Percentiles rank a stretch among this genome's conserved stretches.
phyloP scores from a whole-genome alignment of 2,329 filamentous ascomycete genomes.

The Aotearoamyces nothofagi region DNA sequence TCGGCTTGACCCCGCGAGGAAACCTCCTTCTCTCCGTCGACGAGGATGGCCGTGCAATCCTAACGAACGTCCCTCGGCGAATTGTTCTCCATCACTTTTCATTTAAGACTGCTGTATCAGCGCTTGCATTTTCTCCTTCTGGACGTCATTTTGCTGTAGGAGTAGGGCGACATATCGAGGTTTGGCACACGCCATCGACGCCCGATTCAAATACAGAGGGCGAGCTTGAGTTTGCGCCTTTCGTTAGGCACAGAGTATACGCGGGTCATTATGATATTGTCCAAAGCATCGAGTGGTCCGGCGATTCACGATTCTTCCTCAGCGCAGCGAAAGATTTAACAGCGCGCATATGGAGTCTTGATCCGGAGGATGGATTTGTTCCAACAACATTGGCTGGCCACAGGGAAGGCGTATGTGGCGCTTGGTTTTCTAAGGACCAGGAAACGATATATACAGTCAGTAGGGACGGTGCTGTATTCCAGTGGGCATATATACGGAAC shows the following conservation, averaged over 20 bases:
- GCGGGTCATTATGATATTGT: conserved; percentile 82
- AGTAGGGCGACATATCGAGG: conserved; percentile 74
- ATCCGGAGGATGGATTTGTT: conserved; percentile 73
- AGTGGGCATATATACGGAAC: conserved; percentile 69
- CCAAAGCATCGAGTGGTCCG: conserved; percentile 83
- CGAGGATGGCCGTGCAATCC: conserved; percentile 83
- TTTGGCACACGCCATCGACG: conserved; percentile 90
- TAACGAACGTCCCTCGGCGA: conserved; percentile 78
- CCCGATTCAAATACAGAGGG: conserved; percentile 67
- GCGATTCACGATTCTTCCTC: conserved; percentile 89
- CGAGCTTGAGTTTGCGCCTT: conserved; percentile 87
- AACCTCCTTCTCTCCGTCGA: conserved; percentile 89
- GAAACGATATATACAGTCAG: conserved; percentile 94
- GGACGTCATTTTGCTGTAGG: conserved; percentile 84
- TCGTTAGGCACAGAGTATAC: conserved; percentile 75
- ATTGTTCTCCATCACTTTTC: conserved; percentile 89
- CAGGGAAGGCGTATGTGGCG: conserved; percentile 76
- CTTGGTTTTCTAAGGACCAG: conserved; percentile 93
- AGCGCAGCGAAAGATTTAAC: conserved; percentile 87
- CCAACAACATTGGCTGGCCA: conserved; percentile 86
- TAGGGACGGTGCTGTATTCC: conserved; percentile 91
- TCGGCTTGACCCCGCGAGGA: conserved; percentile 78
- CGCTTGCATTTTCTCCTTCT: conserved; percentile 80
- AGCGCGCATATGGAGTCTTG: conserved; percentile 84
- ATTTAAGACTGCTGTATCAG: conserved; percentile 71